Percentiles rank a stretch among this genome's conserved stretches.
phyloP scores from a whole-genome alignment of 1,139 yeast genomes.

The Saccharomycopsis phalli region DNA sequence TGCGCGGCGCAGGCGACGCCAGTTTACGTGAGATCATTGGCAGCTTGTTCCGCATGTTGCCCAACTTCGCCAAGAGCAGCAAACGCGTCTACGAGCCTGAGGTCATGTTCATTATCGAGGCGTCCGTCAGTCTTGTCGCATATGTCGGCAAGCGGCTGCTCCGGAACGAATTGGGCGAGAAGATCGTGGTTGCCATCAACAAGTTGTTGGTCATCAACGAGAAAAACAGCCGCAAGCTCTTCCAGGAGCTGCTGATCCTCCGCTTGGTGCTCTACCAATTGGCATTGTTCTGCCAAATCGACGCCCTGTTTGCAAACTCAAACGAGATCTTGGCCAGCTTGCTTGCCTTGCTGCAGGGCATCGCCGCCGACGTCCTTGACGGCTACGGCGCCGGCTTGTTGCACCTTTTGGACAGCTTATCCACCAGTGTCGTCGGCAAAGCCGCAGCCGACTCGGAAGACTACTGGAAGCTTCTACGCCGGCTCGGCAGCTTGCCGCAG shows the following conservation, averaged over 20 bases:
- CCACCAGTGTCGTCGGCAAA: background rate
- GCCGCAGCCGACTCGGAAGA: slow-evolving; percentile 31
- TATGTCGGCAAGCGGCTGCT: background rate
- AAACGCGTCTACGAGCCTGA: slow-evolving; percentile 47
- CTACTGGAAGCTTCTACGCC: slow-evolving; percentile 58
- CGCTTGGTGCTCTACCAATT: slow-evolving; percentile 12
- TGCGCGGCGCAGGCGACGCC: slow-evolving; percentile 29
- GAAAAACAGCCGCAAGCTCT: slow-evolving; percentile 15
- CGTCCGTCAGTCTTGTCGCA: slow-evolving; percentile 37
- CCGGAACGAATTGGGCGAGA: background rate
- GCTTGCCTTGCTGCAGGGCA: background rate
- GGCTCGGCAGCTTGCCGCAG: slow-evolving; percentile 46
- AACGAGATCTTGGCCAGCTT: background rate
- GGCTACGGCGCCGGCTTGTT: background rate
- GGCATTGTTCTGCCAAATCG: slow-evolving; percentile 2
- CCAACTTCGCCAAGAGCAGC: slow-evolving; percentile 27
- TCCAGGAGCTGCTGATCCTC: slow-evolving; percentile 2
- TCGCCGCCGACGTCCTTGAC: background rate
- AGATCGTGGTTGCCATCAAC: slow-evolving; percentile 10
- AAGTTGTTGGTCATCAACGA: slow-evolving; percentile 14
- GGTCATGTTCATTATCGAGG: slow-evolving; percentile 46
- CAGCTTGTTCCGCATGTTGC: slow-evolving; percentile 23
- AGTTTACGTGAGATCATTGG: slow-evolving; percentile 28
- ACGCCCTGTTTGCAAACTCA: background rate
- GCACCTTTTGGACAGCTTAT: background rate